These are phyloP conservation scores for Heliamphora exappendiculata DNA, from an alignment of 148 eudicot genomes.

Conservation along the genomic window DNA sequence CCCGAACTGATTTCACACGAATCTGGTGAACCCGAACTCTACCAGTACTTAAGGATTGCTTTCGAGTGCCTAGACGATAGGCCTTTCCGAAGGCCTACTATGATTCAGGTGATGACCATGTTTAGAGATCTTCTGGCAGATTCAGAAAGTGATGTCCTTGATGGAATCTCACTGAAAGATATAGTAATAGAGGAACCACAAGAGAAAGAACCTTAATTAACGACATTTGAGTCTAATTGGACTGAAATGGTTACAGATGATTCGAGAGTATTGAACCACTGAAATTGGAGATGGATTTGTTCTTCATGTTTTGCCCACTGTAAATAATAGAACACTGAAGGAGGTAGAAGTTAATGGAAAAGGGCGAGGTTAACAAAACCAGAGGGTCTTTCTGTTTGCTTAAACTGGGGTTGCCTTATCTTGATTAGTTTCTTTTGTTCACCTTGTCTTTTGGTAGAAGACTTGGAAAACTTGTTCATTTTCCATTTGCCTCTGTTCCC, in stretches of 20 bases:
- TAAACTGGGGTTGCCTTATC: background rate
- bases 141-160: slow-evolving; percentile 45
- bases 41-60: slow-evolving; percentile 36
- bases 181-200: slow-evolving; percentile 41
- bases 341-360: slow-evolving; percentile 17
- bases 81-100: slow-evolving; percentile 42
- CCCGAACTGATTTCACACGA: slow-evolving; percentile 27
- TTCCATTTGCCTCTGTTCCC: slow-evolving; percentile 18
- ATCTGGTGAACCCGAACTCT: slow-evolving; percentile 28
- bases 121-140: slow-evolving; percentile 45
- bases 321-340: slow-evolving; percentile 23
- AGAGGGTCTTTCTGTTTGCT: slow-evolving; percentile 7
- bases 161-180: slow-evolving; percentile 37
- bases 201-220: slow-evolving; percentile 26
- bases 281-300: slow-evolving; percentile 2
- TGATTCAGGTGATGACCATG: slow-evolving; percentile 59
- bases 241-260: background rate
- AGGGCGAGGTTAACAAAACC: slow-evolving; percentile 4
- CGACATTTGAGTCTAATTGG: background rate
- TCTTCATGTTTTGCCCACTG: slow-evolving; percentile 13
- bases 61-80: slow-evolving; percentile 49
- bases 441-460: slow-evolving; percentile 3
- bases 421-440: background rate
- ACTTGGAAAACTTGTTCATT: slow-evolving; percentile 8
- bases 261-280: background rate